These are phyloP conservation scores for Gardenia jasminoides DNA, from an alignment of 257 asterid species.

Conservation along the genomic window DNA sequence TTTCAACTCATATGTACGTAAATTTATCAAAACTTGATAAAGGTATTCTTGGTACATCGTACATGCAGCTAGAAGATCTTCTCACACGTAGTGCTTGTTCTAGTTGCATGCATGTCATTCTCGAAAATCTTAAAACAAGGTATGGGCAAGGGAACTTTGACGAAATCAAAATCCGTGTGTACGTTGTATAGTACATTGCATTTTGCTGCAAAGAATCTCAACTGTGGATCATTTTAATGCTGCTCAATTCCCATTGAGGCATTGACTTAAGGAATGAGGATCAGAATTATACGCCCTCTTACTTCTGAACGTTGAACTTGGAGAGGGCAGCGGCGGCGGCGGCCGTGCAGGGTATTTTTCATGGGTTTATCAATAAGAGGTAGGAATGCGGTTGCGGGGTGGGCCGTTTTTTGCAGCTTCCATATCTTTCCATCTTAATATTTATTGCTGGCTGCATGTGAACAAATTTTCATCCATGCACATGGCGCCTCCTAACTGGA, in stretches of 20 bases:
- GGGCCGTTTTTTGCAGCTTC: background rate
- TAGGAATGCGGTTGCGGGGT: background rate
- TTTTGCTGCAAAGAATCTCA: background rate
- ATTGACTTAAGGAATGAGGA: too few relatives aligned
- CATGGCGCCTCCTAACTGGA: background rate
- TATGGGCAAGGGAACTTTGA: slow-evolving; percentile 2
- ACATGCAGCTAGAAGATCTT: background rate
- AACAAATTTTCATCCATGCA: background rate
- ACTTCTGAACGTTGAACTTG: background rate
- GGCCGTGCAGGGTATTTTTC: background rate
- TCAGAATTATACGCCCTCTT: too few relatives aligned
- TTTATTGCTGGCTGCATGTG: background rate
- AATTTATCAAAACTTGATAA: background rate
- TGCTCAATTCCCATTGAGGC: background rate
- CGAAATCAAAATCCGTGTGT: background rate
- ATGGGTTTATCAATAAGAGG: background rate
- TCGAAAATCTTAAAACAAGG: background rate
- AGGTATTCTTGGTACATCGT: background rate
- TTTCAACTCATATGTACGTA: background rate
- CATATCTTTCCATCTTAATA: background rate
- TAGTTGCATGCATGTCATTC: background rate
- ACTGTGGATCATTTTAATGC: background rate
- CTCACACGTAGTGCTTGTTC: background rate
- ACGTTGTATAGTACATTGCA: background rate
- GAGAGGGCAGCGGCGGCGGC: slow-evolving; percentile 3